These are phyloP conservation scores for Monosporascus sp. DNA, from an alignment of 2,329 filamentous ascomycete genomes.

Conservation along the genomic window DNA sequence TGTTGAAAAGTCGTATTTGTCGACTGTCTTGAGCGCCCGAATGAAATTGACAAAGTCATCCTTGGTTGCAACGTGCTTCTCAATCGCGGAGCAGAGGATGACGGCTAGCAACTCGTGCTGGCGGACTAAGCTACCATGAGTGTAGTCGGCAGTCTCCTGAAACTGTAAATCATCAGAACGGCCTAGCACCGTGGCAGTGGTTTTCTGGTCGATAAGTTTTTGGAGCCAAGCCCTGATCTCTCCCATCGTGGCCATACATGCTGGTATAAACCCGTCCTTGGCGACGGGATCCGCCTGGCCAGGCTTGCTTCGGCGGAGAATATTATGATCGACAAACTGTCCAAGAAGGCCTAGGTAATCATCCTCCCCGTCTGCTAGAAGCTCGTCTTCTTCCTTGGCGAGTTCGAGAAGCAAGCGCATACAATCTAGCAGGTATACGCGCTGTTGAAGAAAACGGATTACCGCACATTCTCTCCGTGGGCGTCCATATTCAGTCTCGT, in stretches of 20 bases:
- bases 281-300: slow-evolving; percentile 37
- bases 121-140: slow-evolving; percentile 72
- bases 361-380: slow-evolving; percentile 44
- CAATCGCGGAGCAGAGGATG: slow-evolving; percentile 74
- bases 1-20: slow-evolving; percentile 61
- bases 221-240: slow-evolving; percentile 74
- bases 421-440: slow-evolving; percentile 77
- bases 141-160: slow-evolving; percentile 73
- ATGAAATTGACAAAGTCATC: slow-evolving; percentile 73
- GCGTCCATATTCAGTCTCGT: slow-evolving; percentile 63
- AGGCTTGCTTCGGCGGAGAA: slow-evolving; percentile 46
- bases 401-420: slow-evolving; percentile 74
- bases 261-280: slow-evolving; percentile 61
- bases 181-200: slow-evolving; percentile 70
- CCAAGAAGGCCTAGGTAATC: slow-evolving; percentile 48
- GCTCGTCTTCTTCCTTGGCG: slow-evolving; percentile 55
- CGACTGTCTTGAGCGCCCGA: slow-evolving; percentile 59
- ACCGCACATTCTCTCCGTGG: slow-evolving; percentile 73
- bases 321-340: slow-evolving; percentile 48
- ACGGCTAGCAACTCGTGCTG: slow-evolving; percentile 86
- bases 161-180: slow-evolving; percentile 53
- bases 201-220: slow-evolving; percentile 68
- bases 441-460: slow-evolving; percentile 81
- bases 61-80: slow-evolving; percentile 63
- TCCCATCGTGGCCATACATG: slow-evolving; percentile 71